phyloP scores from a whole-genome alignment of 1,139 yeast species.

The Geotrichum bryndzae region DNA sequence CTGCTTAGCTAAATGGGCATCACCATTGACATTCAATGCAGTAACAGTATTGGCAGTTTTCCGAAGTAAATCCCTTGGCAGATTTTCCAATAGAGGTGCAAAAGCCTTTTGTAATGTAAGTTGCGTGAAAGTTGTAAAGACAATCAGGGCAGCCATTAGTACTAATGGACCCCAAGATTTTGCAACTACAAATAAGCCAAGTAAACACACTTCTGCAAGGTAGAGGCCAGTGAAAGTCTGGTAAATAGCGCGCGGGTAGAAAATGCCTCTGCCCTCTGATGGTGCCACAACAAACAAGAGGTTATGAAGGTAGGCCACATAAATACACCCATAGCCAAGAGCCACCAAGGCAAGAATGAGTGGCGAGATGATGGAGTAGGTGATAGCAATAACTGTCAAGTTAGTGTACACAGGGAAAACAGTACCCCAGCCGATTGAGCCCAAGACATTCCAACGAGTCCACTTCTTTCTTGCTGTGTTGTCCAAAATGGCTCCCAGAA shows the following conservation, averaged over 20 bases:
- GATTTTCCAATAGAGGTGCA: slow-evolving; percentile 56
- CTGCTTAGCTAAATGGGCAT: neutral
- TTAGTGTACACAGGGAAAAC: slow-evolving; percentile 78
- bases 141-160: slow-evolving; percentile 60
- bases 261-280: slow-evolving; percentile 74
- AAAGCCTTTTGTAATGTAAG: slow-evolving; percentile 56
- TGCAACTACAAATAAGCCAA: slow-evolving; percentile 83
- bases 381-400: slow-evolving; percentile 70
- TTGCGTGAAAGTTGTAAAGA: slow-evolving; percentile 63
- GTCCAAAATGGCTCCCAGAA: slow-evolving; percentile 66
- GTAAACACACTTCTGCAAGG: slow-evolving; percentile 74
- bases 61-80: slow-evolving; percentile 47
- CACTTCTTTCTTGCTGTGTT: slow-evolving; percentile 83
- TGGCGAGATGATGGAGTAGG: slow-evolving; percentile 82
- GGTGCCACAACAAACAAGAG: slow-evolving; percentile 64
- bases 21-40: slow-evolving; percentile 1
- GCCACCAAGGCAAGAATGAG: slow-evolving; percentile 63
- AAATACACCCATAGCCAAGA: slow-evolving; percentile 62
- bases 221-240: slow-evolving; percentile 87
- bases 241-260: slow-evolving; percentile 80
- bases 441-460: slow-evolving; percentile 59
- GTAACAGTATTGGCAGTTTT: slow-evolving; percentile 15
- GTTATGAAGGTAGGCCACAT: slow-evolving; percentile 75
- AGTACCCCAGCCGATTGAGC: slow-evolving; percentile 78
- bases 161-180: slow-evolving; percentile 94